Conservation (phyloP, 805 yeast genomes). For the Saccharomycopsis fodiens region DNA sequence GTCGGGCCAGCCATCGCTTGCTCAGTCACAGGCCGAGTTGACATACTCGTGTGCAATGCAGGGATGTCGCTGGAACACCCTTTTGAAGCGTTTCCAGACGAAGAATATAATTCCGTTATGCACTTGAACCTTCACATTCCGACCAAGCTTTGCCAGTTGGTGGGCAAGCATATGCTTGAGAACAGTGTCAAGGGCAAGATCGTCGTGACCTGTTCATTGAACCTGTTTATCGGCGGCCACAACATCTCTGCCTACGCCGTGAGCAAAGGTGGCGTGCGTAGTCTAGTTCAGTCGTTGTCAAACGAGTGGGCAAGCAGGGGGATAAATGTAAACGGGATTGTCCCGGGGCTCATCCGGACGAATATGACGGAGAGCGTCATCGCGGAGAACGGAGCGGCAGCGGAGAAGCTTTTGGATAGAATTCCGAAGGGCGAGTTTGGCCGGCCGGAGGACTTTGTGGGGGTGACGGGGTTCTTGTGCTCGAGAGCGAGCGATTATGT, state of each 20-base stretch:
- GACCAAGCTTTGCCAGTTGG: constrained; percentile 29
- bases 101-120: constrained; percentile 31
- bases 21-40: constrained; percentile 27
- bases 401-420: constrained; percentile 27
- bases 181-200: constrained; percentile 31
- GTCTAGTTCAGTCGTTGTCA: constrained; percentile 31
- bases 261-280: constrained; percentile 32
- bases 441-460: constrained; percentile 38
- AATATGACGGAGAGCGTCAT: constrained; percentile 33
- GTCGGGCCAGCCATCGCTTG: constrained; percentile 23
- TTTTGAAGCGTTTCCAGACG: constrained; percentile 28
- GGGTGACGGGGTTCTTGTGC: constrained; percentile 32
- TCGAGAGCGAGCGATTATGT: constrained; percentile 44
- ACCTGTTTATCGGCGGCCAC: constrained; percentile 34
- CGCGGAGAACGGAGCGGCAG: constrained; percentile 24
- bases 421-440: constrained; percentile 44
- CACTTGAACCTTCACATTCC: constrained; percentile 35
- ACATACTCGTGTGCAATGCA: constrained; percentile 30
- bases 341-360: constrained; percentile 42
- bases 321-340: constrained; percentile 39
- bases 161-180: constrained; percentile 31
- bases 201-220: constrained; percentile 35
- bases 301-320: constrained; percentile 40
- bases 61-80: constrained; percentile 21
- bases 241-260: constrained; percentile 33